Base-by-base conservation (phyloP, 2,329 filamentous ascomycete genomes). In the Clarireedia monteithiana region DNA sequence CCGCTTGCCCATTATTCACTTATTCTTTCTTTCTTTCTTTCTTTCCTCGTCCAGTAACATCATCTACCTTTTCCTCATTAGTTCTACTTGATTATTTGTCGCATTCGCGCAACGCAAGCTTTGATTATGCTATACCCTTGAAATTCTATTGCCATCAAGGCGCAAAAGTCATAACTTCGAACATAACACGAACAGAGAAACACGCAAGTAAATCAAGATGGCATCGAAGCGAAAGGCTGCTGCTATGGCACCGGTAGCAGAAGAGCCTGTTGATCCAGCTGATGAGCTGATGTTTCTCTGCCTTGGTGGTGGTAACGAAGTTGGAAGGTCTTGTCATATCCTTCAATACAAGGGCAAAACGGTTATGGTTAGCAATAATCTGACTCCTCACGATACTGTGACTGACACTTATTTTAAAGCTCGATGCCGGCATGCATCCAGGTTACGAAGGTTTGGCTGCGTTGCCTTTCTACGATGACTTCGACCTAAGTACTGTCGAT, bases 301-400 rank as follows among this genome's bases (percentile, higher is more conserved):
- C 66, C 77, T 99, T 39, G 94, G 94, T 59, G 94, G 94, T 59
- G 94, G 94, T 64, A 97, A 96, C 71, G 94, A 99, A 74, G 94
- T 99, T 60, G 94, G 94, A 53, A 82, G 94, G 63, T 97, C 94
- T 63, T 97, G 94, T 72, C 94, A 99, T 70, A 96, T 99, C 65
- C 85, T 99, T 58, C 91, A 97, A 69, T 99, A 99, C 81, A 99
- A 97, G 74, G 94, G 94, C 60, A 99, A 99, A 74, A 97, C 92
- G 5, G 90, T 99, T 64, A 99, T 99, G 94, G 91, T 95, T 76
- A 64, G 83, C 57, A 49, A 49, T 17, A 56, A 46, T 45, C 55
- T 50, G 20, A 23, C 24, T n/a, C 39, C n/a, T 24, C 46, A 2
- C 48, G 38, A 40, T 40, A 20, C 53, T n/a, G 5, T 17, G 47